Evolutionary conservation across 2,329 filamentous ascomycete genomes (phyloP), one percentile per base, ranked within the genome.

Genomic region (Fusarium equiseti): DNA sequence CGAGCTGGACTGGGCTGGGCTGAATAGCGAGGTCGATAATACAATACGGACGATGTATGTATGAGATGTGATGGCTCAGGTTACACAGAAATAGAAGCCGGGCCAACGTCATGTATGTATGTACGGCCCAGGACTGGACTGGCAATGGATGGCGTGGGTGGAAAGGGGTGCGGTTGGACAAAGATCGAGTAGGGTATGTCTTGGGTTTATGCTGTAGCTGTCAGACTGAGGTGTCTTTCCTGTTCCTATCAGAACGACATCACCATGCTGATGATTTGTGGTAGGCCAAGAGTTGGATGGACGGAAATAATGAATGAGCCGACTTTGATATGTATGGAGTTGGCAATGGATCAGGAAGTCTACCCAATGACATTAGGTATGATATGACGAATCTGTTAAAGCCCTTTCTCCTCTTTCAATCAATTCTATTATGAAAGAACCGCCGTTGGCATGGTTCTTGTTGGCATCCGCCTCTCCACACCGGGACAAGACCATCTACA

Each of bases 401-500:
- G 50, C 44, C 55, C 62, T 44, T 58, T 61, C 55, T 54, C 59
- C 54, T 40, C 53, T 52, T 44, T 55, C 49, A 45, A 35, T 66
- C 27, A 26, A 27, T 42, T 38, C 50, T 66, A 57, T 63, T 53
- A 71, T 44, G 55, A 59, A 60, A 65, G 55, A 72, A 61, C 49
- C 43, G 51, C 49, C 45, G 63, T 61, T 71, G 68, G 59, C 68
- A 71, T 71, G 63, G 49, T 71, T 64, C 40, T 43, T 66, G 50
- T 62, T 70, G 68, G 59, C 59, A 69, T 69, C 63, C 45, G 38
- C 65, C 59, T 70, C 59, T 70, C 68, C 68, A 53, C 54, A 71
- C 68, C 63, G 42, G 49, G 55, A 70, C 67, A 68, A 68, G 57
- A 66, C 64, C 64, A 62, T 71, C 63, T 69, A 71, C 58, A 68